phyloP scores from a whole-genome alignment of 208 protist genomes.

The Endotrypanum monterogeii region DNA sequence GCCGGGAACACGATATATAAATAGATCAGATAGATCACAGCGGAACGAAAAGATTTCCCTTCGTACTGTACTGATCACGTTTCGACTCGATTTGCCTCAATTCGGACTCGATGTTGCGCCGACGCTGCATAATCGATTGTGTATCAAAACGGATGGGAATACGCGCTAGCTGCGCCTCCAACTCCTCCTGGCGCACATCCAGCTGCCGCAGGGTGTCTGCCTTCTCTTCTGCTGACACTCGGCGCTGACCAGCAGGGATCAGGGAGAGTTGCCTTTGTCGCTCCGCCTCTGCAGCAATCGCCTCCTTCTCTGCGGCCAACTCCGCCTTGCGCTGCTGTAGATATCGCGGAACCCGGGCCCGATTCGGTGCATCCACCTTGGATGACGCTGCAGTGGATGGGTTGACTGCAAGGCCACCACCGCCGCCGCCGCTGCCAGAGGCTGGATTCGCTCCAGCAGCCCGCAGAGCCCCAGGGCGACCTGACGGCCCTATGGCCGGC shows the following conservation, averaged over 20 bases:
- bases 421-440: conserved; percentile 2
- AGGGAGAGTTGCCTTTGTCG: conserved; percentile 62
- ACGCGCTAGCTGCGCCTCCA: conserved; percentile 78
- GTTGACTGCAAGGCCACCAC: background rate
- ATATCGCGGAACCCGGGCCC: conserved; percentile 70
- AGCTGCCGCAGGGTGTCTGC: conserved; percentile 58
- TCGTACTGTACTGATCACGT: conserved; percentile 67
- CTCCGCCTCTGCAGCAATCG: conserved; percentile 51
- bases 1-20: too few relatives aligned
- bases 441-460: background rate
- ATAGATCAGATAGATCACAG: conserved; percentile 31
- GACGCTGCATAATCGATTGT: conserved; percentile 58
- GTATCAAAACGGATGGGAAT: conserved; percentile 90
- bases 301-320: conserved; percentile 71
- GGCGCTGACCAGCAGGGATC: conserved; percentile 81
- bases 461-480: background rate
- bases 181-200: conserved; percentile 54
- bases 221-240: conserved; percentile 79
- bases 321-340: conserved; percentile 84
- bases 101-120: conserved; percentile 71
- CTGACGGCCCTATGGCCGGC: background rate
- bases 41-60: conserved; percentile 73
- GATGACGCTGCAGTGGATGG: background rate
- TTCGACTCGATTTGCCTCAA: conserved; percentile 69
- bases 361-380: conserved; percentile 12